Conservation (phyloP, 2,329 filamentous ascomycete genomes). For the Penicillium sp. region DNA sequence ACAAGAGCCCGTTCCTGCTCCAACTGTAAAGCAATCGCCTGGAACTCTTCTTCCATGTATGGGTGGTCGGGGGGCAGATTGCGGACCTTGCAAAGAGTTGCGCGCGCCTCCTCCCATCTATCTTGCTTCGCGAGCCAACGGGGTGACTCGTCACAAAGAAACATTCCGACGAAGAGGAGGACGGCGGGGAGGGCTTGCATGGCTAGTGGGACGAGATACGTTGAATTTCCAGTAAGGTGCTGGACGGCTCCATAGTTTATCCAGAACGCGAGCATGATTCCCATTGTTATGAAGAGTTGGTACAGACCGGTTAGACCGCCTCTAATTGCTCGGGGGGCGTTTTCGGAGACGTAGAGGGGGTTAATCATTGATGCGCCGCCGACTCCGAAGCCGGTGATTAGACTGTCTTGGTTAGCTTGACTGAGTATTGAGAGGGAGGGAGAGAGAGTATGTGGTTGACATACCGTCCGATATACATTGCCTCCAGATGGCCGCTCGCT, state of each 20-base stretch:
- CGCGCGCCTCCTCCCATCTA: constrained; percentile 67
- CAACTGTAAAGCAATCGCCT: constrained; percentile 65
- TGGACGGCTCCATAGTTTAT: constrained; percentile 59
- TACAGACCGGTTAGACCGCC: constrained; percentile 65
- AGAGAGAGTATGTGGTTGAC: constrained; percentile 21
- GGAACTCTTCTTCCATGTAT: constrained; percentile 63
- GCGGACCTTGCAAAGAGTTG: constrained; percentile 61
- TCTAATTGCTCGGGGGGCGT: constrained; percentile 62
- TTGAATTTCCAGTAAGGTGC: constrained; percentile 53
- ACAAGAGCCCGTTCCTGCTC: constrained; percentile 64
- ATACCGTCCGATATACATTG: constrained; percentile 69
- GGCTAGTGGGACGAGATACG: constrained; percentile 66
- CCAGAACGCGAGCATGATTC: constrained; percentile 54
- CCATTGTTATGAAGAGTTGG: constrained; percentile 59
- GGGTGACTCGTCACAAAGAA: constrained; percentile 67
- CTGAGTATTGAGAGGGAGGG: background rate
- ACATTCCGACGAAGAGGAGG: constrained; percentile 64
- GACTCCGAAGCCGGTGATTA: constrained; percentile 58
- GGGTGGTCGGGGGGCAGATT: constrained; percentile 57
- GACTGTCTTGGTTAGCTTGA: constrained; percentile 24
- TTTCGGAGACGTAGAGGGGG: constrained; percentile 66
- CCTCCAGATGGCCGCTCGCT: constrained; percentile 62
- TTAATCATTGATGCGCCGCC: constrained; percentile 61
- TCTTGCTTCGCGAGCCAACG: constrained; percentile 71
- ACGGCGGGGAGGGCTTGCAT: constrained; percentile 68